Evolutionary conservation across 148 eudicot species (phyloP).

Genomic region (Cornus controversa): DNA sequence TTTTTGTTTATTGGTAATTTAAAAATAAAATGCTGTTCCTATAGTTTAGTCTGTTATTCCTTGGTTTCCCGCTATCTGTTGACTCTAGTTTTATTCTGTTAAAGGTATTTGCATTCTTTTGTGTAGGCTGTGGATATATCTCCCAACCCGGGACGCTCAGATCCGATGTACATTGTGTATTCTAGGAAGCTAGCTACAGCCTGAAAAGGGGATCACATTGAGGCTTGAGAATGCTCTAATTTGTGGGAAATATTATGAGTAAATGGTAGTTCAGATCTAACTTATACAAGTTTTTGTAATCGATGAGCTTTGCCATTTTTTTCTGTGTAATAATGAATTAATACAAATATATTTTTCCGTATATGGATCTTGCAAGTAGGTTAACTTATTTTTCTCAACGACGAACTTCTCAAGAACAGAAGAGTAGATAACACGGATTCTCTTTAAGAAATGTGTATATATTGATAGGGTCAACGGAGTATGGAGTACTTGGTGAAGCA

Average conservation of each 20-base stretch:
- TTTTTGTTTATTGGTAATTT: too few relatives aligned
- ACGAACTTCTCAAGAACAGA: too few relatives aligned
- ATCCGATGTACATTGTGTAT: conserved; percentile 88
- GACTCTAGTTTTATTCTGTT: background rate
- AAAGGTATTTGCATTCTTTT: background rate
- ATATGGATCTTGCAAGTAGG: too few relatives aligned
- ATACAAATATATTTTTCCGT: too few relatives aligned
- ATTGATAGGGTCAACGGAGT: too few relatives aligned
- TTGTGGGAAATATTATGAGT: background rate
- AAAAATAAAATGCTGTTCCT: background rate
- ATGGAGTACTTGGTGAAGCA: too few relatives aligned
- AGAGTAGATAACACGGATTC: too few relatives aligned
- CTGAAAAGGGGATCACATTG: conserved; percentile 18
- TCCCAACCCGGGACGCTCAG: conserved; percentile 92
- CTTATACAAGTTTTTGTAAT: background rate
- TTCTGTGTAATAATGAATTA: background rate
- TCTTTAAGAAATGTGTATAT: too few relatives aligned
- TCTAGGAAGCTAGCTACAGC: conserved; percentile 71
- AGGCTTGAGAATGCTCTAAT: background rate
- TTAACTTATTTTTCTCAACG: too few relatives aligned
- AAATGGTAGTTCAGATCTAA: background rate
- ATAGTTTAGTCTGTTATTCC: background rate
- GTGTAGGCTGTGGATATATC: conserved; percentile 95
- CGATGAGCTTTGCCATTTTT: background rate
- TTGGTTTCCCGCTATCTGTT: background rate